phyloP scores from a whole-genome alignment of 179 eudicot species.

The Silene coronaria region DNA sequence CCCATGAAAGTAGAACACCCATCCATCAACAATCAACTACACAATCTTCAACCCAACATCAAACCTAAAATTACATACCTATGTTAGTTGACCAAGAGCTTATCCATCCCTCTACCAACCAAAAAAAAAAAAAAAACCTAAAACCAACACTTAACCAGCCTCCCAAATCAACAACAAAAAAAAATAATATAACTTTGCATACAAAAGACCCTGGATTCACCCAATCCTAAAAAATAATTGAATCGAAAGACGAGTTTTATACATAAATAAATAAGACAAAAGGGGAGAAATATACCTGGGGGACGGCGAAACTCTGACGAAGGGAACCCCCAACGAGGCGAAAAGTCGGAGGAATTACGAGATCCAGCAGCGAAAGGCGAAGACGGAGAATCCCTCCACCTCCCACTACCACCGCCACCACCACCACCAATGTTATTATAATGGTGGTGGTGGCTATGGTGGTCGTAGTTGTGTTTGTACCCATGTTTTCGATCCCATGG shows the following conservation, averaged over 20 bases:
- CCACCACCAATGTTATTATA: neutral
- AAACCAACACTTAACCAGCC: neutral
- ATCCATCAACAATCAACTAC: neutral
- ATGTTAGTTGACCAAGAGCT: conserved; percentile 9
- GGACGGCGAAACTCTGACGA: conserved; percentile 49
- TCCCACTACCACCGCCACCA: conserved; percentile 23
- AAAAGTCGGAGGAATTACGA: conserved; percentile 28
- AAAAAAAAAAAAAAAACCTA: neutral
- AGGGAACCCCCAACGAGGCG: conserved; percentile 42
- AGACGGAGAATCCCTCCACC: conserved; percentile 63
- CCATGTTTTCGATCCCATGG: conserved; percentile 70
- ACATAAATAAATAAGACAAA: neutral
- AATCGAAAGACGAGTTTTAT: neutral
- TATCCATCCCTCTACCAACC: neutral
- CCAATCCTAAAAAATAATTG: neutral
- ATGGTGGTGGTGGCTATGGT: neutral
- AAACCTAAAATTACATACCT: neutral
- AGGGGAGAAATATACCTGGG: conserved; percentile 38
- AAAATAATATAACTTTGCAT: neutral
- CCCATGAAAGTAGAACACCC: neutral
- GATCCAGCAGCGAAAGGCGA: conserved; percentile 30
- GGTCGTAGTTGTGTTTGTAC: neutral
- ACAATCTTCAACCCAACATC: neutral
- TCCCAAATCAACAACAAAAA: neutral
- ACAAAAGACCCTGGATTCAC: neutral